Evolutionary conservation across 495 filamentous ascomycete species (phyloP), one percentile per base, ranked within the genome.

Genomic region (Elasticomyces elasticus): DNA sequence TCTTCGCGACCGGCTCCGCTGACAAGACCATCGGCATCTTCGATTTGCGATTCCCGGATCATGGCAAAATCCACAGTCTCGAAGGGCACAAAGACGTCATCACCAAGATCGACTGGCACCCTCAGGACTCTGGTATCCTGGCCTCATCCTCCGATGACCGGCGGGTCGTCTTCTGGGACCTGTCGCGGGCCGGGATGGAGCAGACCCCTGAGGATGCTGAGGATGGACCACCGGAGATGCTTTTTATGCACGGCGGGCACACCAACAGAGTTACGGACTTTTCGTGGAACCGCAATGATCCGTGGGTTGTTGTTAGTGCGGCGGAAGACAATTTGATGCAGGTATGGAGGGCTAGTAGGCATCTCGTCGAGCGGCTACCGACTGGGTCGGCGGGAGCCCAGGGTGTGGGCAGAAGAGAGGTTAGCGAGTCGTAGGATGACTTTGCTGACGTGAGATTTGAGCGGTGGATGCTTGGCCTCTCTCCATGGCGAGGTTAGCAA

Each of bases 231-330:
- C 92, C 94, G 37, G 94, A 99, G 67, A 76, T 99, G 85, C 72
- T 95, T 13, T 99, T 99, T 67, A 99, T 99, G 92, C 94, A 99
- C 62, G 94, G 92, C 54, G 94, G 94, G 22, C 94, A 97, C 71
- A 99, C 91, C 15, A 95, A 95, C 66, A 84, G 90, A 51, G 82
- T 99, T 37, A 85, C 86, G 10, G 94, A 99, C 69, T 97, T 99
- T 62, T 89, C 83, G 73, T 99, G 91, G 90, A 99, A 97, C 66
- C 78, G 82, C 54, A 95, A 89, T 62, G 86, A 95, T 62, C 89
- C 89, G 12, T 99, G 94, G 94, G 79, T 94, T 26, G 82, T 97
- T 51, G 88, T 86, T 63, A 91, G 85, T 45, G 90, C 91, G 11
- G 91, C 92, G 1, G 94, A 99, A 64, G 94, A 99, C 71, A 99